phyloP scores from a whole-genome alignment of 352 stramenopile genomes.

The Thalassiosira exigua region DNA sequence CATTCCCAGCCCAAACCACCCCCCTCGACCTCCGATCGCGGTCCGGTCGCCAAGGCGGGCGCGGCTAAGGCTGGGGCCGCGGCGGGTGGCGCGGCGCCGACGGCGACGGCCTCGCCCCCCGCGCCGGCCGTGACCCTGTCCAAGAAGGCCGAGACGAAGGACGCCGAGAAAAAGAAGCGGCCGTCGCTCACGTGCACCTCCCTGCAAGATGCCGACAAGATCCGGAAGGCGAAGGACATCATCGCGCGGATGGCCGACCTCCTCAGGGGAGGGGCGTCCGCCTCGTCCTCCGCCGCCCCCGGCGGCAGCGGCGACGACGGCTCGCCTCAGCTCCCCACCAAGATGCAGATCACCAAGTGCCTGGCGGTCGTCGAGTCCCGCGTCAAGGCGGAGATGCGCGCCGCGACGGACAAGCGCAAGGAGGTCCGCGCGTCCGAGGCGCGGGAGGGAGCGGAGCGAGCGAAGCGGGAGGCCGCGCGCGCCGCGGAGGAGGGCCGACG shows the following conservation, averaged over 20 bases:
- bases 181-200: constrained; percentile 44
- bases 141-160: constrained; percentile 6
- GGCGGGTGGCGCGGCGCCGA: neutral
- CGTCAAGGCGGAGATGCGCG: constrained; percentile 49
- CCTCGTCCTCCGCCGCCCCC: neutral
- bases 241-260: constrained; percentile 39
- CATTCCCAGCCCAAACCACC: no score
- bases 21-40: no score
- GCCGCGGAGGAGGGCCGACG: constrained; percentile 27
- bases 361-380: constrained; percentile 55
- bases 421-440: constrained; percentile 57
- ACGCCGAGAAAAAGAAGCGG: constrained; percentile 11
- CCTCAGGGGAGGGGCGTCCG: no score
- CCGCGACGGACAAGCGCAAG: constrained; percentile 24
- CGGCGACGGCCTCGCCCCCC: no score
- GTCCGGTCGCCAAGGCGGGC: neutral
- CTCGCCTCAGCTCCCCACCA: constrained; percentile 38
- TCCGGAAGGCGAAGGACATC: constrained; percentile 53
- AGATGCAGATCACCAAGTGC: constrained; percentile 61
- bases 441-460: constrained; percentile 57
- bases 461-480: constrained; percentile 11
- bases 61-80: neutral
- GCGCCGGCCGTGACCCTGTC: no score
- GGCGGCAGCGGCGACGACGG: neutral
- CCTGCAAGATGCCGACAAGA: constrained; percentile 45